Base-by-base conservation (phyloP, 768 basidiomycete species). In the Termitomyces bulborhizus region DNA sequence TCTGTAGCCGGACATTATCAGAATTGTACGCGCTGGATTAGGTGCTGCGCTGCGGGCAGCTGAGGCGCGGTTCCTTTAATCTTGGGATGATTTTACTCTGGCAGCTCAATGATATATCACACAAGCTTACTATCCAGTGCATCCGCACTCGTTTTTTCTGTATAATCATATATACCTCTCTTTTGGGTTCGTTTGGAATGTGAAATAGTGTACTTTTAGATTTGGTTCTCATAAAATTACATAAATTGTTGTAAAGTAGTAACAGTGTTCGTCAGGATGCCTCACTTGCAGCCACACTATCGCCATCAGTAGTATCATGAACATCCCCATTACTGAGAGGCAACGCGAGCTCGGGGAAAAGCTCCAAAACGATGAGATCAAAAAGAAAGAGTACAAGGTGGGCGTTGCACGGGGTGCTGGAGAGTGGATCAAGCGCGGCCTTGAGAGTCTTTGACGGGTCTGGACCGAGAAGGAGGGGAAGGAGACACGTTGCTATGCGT, bases 371-470 rank as follows among this genome's bases (percentile, higher is more conserved):
- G 2, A 91, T 46, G 8, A 84, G 72, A 61, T 97, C 94, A 15
- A 96, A 67, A 1, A 96, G 56, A 61, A 92, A 75, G 40, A 92
- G 72, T 0, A 84, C 70, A 1, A 97, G 75, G 60, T 94, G 94
- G 1, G 80, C 76, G 66, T 97, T 98, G 66, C 93, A 95, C 48
- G 76, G 74, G 32, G 74, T 65, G 48, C 79, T 80, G 47, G 76
- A 74, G 21, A 93, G 73, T 11, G 82, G 83, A 31, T 86, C 86
- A 3, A 92, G 69, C 1, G 81, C 78, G 0, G 69, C 73, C 3
- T 73, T 73, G 26, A 90, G 62, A 6, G 84, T 82, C 27, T 63
- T 60, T 40, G 68, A 71, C 0, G 78, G 75, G 42, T 76, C 72
- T 0, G 81, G 70, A 0, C 89, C 87, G 3, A 90, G 73, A 16